Evolutionary conservation across 345 rosid genomes (phyloP), one percentile per base, ranked within the genome.

Genomic region (Tarenaya hassleriana): DNA sequence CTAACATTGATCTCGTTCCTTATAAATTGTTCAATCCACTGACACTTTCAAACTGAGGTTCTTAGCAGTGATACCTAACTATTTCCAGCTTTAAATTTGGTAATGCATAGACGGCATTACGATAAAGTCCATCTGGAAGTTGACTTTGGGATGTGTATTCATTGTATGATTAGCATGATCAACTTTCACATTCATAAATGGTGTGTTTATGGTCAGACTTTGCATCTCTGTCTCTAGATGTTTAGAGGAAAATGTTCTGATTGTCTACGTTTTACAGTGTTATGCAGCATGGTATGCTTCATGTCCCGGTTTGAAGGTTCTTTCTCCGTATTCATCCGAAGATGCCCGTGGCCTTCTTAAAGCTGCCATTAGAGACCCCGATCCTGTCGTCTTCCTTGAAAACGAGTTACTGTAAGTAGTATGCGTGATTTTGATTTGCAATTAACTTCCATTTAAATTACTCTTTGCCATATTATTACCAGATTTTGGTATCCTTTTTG

Each of bases 331-430:
- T 60, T 82, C 78, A 49, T 80, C 95, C 7, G 98, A 91, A 74
- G 98, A 91, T 74, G 84, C 94, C 41, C 88, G 91, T 16, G 96
- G 96, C 33, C 83, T 84, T 50, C 65, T 91, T 47, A 91, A 91
- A 75, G 94, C 96, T 50, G 98, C 96, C 39, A 88, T 88, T 57
- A 81, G 96, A 68, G 98, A 91, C 69, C 95, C 98, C 39, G 96
- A 81, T 68, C 96, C 96, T 39, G 91, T 92, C 59, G 84, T 85
- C 63, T 79, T 92, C 82, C 95, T 85, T 44, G 97, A 92, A 75
- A 92, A 92, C 68, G 98, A 88, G 74, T 58, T 88, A 60, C 63
- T 88, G 98, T 88, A 70, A 70, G 95, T 75, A 48, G 68, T 49
- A 50, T 20, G 21, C 34, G 24, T 13, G 11, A 31, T 48, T 12